These are phyloP conservation scores for Zea luxurians DNA, from an alignment of 176 grass and related monocot species.

Conservation along the genomic window DNA sequence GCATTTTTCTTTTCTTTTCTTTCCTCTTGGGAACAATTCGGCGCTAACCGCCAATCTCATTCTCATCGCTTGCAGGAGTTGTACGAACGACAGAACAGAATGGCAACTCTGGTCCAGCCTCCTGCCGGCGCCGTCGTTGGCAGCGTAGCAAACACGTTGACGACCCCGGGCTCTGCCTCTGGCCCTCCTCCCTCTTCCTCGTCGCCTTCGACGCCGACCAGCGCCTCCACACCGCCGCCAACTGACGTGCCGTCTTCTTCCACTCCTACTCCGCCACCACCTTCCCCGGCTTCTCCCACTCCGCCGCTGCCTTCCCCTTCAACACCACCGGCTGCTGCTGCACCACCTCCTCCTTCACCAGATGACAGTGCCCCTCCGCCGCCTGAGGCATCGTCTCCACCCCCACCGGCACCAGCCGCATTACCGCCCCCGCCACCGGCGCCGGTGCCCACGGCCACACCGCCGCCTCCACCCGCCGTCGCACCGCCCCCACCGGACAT, in stretches of 20 bases:
- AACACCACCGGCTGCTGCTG: neutral
- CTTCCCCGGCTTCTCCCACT: neutral
- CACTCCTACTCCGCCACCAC: neutral
- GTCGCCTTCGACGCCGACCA: conserved; percentile 5
- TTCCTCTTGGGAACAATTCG: neutral
- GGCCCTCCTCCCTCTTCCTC: conserved; percentile 4
- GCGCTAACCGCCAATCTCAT: conserved; percentile 3
- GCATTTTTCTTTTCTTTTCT: neutral
- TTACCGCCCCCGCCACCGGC: conserved; percentile 29
- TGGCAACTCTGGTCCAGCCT: conserved; percentile 48
- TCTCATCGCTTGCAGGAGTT: conserved; percentile 20
- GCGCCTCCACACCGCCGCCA: conserved; percentile 20
- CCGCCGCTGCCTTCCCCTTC: conserved; percentile 14
- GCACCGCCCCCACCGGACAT: conserved; percentile 41
- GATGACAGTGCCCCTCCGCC: conserved; percentile 27
- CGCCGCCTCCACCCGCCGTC: neutral
- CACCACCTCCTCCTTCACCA: conserved; percentile 39
- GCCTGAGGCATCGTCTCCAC: neutral
- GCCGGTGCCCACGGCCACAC: conserved; percentile 12
- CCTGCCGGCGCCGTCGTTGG: neutral
- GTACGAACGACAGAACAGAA: neutral
- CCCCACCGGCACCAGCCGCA: conserved; percentile 25
- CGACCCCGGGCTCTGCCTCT: neutral
- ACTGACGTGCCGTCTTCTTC: conserved; percentile 11
- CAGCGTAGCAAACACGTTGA: neutral